Evolutionary conservation across 2,329 filamentous ascomycete species (phyloP).

Genomic region (Cercospora janseana): DNA sequence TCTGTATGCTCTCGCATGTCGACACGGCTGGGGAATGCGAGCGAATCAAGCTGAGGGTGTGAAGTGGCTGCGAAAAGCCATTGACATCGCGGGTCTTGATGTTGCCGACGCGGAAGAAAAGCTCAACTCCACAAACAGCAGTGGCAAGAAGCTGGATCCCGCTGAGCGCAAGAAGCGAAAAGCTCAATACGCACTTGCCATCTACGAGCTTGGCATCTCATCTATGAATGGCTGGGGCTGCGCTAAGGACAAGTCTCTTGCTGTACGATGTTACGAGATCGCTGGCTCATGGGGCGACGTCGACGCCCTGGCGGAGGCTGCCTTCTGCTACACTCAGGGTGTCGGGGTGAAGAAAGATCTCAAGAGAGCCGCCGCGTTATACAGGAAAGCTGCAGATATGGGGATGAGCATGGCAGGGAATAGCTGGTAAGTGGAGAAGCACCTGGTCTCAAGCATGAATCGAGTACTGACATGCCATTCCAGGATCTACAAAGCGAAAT

Average conservation of each 20-base stretch:
- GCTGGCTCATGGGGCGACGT: constrained; percentile 93
- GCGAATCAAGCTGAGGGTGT: constrained; percentile 87
- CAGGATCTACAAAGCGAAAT: constrained; percentile 97
- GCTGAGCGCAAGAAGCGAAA: constrained; percentile 77
- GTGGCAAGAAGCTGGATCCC: constrained; percentile 22
- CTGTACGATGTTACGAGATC: constrained; percentile 91
- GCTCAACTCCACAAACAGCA: constrained; percentile 17
- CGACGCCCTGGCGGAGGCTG: constrained; percentile 89
- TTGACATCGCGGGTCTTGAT: constrained; percentile 81
- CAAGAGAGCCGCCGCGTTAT: constrained; percentile 89
- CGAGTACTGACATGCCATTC: background rate
- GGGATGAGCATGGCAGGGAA: constrained; percentile 98
- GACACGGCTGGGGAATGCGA: constrained; percentile 97
- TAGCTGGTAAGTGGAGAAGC: constrained; percentile 73
- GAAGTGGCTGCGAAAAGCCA: constrained; percentile 86
- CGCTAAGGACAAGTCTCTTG: constrained; percentile 83
- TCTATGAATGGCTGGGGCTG: constrained; percentile 99
- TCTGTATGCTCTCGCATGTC: constrained; percentile 87
- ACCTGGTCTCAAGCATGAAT: background rate
- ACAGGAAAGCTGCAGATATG: constrained; percentile 84
- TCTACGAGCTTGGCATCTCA: constrained; percentile 93
- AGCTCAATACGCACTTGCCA: constrained; percentile 89
- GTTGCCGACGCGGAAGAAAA: constrained; percentile 59
- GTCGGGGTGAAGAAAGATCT: constrained; percentile 93
- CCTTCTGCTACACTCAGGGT: constrained; percentile 93